Percentiles rank a stretch among this genome's conserved stretches.
Conservation (phyloP, 306 rosid genomes). For the Glycyrrhiza uralensis region DNA sequence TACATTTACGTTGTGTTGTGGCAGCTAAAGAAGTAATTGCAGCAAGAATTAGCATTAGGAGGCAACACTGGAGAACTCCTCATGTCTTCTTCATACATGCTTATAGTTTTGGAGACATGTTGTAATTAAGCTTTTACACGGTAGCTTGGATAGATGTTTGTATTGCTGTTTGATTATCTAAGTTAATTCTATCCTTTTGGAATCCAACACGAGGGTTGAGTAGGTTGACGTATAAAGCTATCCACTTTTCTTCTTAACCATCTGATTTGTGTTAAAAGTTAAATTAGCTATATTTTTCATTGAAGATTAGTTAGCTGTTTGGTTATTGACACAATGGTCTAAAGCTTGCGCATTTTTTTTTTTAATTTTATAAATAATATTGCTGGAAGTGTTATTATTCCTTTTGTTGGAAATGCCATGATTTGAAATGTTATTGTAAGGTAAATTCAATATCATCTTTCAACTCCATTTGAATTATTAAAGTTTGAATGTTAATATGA, state of each 20-base stretch:
- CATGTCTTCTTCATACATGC: neutral
- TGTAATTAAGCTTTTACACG: neutral
- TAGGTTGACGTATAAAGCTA: neutral
- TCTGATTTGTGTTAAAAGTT: neutral
- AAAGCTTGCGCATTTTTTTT: neutral
- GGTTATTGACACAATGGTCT: too few relatives aligned
- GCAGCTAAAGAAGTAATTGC: constrained; percentile 71
- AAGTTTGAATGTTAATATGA: too few relatives aligned
- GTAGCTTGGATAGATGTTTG: neutral
- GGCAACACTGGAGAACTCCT: neutral
- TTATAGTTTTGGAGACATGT: neutral
- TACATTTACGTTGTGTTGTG: neutral
- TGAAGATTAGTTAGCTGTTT: neutral
- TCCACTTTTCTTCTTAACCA: neutral
- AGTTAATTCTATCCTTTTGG: neutral
- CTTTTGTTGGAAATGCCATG: too few relatives aligned
- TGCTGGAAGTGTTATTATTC: too few relatives aligned
- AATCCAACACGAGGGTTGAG: neutral
- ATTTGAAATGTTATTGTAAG: too few relatives aligned
- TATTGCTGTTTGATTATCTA: neutral
- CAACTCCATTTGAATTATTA: too few relatives aligned
- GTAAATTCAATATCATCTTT: neutral
- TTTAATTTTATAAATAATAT: too few relatives aligned
- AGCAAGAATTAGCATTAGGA: constrained; percentile 59
- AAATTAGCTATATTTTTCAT: neutral